Percentiles rank a stretch among this genome's conserved stretches.
phyloP scores from a whole-genome alignment of 345 rosid species.

The thale cress (Arabidopsis thaliana) region TAIR10.1 NC_003070.9:4667501-4668000 shows the following conservation, averaged over 20 bases:
- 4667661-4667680: no score
- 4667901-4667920: background rate
- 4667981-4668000: background rate
- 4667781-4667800: constrained; percentile 38
- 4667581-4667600: background rate
- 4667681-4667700: background rate
- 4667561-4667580: background rate
- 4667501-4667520: background rate
- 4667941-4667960: constrained; percentile 12
- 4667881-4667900: background rate
- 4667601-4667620: background rate
- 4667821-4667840: constrained; percentile 34
- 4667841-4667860: constrained; percentile 19
- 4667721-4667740: constrained; percentile 64
- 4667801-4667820: constrained; percentile 11
- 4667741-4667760: constrained; percentile 65
- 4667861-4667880: background rate
- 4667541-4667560: background rate
- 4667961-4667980: constrained; percentile 14
- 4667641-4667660: background rate
- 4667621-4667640: background rate
- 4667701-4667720: constrained; percentile 37
- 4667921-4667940: background rate
- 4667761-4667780: constrained; percentile 53
- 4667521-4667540: background rate